These are phyloP conservation scores for Xylaria sp. DNA, from an alignment of 2,329 filamentous ascomycete genomes.

Conservation along the genomic window DNA sequence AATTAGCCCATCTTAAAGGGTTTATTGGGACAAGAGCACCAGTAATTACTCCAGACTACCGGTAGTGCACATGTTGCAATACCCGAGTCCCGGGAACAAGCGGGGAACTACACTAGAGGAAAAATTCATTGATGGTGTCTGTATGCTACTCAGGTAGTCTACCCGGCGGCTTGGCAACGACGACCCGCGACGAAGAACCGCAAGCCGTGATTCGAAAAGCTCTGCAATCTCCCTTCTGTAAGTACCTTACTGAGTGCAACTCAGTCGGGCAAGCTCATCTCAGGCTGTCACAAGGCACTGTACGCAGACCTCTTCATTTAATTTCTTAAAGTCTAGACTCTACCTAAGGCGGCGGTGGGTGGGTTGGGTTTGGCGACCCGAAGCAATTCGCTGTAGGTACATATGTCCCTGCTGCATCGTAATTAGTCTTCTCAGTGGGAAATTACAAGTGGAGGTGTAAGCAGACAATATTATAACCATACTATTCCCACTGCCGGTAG, in stretches of 20 bases:
- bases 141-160: neutral
- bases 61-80: neutral
- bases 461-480: neutral
- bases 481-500: neutral
- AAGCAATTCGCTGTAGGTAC: neutral
- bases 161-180: neutral
- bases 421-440: neutral
- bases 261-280: neutral
- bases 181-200: neutral
- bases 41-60: neutral
- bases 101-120: neutral
- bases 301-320: neutral
- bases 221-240: neutral
- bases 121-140: neutral
- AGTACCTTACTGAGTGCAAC: neutral
- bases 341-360: neutral
- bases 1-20: neutral
- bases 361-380: neutral
- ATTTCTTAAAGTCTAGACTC: neutral
- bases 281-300: neutral
- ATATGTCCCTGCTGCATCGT: neutral
- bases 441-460: slow-evolving; percentile 1
- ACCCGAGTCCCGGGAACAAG: neutral
- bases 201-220: neutral
- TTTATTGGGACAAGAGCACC: neutral